Base-by-base conservation (phyloP, 2,329 filamentous ascomycete species). In the Colletotrichum kahawae region DNA sequence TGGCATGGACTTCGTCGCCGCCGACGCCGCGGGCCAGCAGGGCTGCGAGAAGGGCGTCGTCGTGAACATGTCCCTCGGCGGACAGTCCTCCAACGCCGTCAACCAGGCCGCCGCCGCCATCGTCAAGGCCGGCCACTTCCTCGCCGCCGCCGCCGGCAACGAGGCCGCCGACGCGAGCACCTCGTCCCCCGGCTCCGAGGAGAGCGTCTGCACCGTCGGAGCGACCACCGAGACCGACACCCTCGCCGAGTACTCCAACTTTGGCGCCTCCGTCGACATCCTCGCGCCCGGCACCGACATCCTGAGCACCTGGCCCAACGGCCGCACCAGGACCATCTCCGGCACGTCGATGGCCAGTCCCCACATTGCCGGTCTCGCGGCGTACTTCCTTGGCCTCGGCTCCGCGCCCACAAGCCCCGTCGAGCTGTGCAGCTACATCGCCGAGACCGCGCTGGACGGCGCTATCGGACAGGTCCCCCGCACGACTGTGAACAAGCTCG, bases 121-220 rank as follows among this genome's bases (percentile, higher is more conserved):
- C 31, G 83, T 88, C 77, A 78, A 77, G 9, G 82, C 84, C 0
- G 89, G 89, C 16, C 82, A 90, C 75, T 89, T 90, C 78, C 83
- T 90, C 51, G 89, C 87, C 66, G 89, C 91, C 13, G 90, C 90
- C 4, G 90, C 90, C 21, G 90, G 90, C 57, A 92, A 92, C 79
- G 82, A 84, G 5, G 83, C 82, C 70, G 78, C 77, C 21, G 83
- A 90, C 76, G 88, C 89, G 2, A 76, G 80, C 21, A 82, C 82
- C 77, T 85, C 79, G 68, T 90, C 88, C 1, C 88, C 88, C 4
- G 87, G 88, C 21, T 89, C 86, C 0, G 87, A 87, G 78, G 71
- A 84, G 4, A 81, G 79, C 31, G 89, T 84, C 43, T 90, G 90
- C 81, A 91, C 89, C 2, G 88, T 91, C n/a, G 89, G 88, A 27